Evolutionary conservation across 768 basidiomycete species (phyloP).

Genomic region (Cystofilobasidium bisporidii): DNA sequence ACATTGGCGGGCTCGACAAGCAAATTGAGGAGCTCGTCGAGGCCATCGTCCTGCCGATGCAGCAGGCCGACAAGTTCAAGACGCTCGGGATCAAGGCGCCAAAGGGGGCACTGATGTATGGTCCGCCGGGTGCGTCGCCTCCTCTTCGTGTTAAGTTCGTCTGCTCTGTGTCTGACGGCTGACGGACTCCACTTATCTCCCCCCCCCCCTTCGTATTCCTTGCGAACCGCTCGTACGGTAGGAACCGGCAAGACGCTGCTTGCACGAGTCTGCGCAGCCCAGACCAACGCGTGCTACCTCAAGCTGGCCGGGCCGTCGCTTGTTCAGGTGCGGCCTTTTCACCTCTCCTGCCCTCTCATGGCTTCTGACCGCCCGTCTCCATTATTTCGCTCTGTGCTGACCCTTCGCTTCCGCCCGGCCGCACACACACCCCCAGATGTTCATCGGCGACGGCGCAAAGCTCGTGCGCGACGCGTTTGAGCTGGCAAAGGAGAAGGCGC

Average conservation of each 20-base stretch:
- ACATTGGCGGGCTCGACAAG: slow-evolving; percentile 93
- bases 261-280: slow-evolving; percentile 94
- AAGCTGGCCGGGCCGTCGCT: slow-evolving; percentile 95
- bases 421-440: slow-evolving; percentile 54
- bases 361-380: too few species aligned
- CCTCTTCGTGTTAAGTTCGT: too few species aligned
- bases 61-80: slow-evolving; percentile 97
- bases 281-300: slow-evolving; percentile 94
- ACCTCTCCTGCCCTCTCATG: not conserved
- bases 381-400: too few species aligned
- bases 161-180: too few species aligned
- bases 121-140: slow-evolving; percentile 78
- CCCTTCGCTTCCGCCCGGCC: not conserved
- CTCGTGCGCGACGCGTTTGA: slow-evolving; percentile 97
- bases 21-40: slow-evolving; percentile 98
- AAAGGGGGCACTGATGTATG: slow-evolving; percentile 98
- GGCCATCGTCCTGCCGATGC: slow-evolving; percentile 96
- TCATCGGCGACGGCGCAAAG: slow-evolving; percentile 98
- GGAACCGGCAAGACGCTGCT: slow-evolving; percentile 96
- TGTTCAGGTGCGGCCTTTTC: slow-evolving; percentile 53
- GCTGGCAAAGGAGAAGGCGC: slow-evolving; percentile 93
- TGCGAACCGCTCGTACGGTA: slow-evolving; percentile 33
- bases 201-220: not conserved
- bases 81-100: slow-evolving; percentile 94
- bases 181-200: too few species aligned